Base-by-base conservation (phyloP, 805 yeast genomes). In the Candida taoyuanica region DNA sequence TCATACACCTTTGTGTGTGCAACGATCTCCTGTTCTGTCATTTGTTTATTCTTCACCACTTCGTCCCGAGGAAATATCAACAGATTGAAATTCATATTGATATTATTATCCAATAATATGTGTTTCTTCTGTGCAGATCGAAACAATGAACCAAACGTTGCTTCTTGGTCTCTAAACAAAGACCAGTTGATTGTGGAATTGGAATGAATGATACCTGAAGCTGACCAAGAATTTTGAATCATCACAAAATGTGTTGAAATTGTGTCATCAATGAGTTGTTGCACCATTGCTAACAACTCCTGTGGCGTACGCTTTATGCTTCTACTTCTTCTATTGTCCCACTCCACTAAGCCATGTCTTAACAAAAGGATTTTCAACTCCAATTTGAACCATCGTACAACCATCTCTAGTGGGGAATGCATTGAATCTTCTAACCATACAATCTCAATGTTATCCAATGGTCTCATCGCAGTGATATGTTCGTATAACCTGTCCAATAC, bases 51-150 rank as follows among this genome's bases (percentile, higher is more conserved):
- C 11, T 35, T 27, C 6, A 66, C 57, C 11, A 41, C 48, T 39
- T 67, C 71, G 37, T 64, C 67, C 2, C 40, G 36, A 1, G 71
- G 71, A 39, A 65, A 64, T 20, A 67, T 31, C 14, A 64, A 38
- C 15, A 58, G 50, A 30, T 63, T 62, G 12, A 65, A 30, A 13
- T 17, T 46, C 23, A 21, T 46, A 15, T 28, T n/a, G 37, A 24
- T 37, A 41, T 9, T 29, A 13, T 28, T 26, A 36, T 40, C 32
- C 39, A 27, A 34, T 12, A 27, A 34, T 12, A 32, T 31, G 19
- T 35, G 40, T 21, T 33, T 40, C n/a, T 43, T 33, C 35, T 39
- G 40, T 28, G 47, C 44, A 18, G 31, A 24, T 13, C 37, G 15
- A 16, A 47, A 24, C 19, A 45, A 7, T 17, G 37, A 38, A 9